Percentiles rank a stretch among this genome's conserved stretches.
Evolutionary conservation across 495 filamentous ascomycete species (phyloP).

Genomic region (Neurospora sp.): DNA sequence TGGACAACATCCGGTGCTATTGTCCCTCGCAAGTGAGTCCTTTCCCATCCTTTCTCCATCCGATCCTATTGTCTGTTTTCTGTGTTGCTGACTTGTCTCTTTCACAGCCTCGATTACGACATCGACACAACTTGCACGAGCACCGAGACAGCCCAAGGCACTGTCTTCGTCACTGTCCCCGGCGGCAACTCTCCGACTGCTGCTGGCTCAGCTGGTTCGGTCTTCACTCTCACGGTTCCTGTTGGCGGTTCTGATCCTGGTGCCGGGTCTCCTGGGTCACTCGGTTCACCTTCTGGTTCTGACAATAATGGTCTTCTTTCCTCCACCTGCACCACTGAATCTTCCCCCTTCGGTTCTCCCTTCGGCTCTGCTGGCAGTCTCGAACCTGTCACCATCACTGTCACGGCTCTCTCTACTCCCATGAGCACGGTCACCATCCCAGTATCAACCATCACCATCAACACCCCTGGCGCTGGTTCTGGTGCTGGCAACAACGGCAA

Average conservation of each 20-base stretch:
- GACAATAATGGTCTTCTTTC: conserved; percentile 15
- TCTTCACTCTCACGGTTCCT: conserved; percentile 17
- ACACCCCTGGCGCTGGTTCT: neutral
- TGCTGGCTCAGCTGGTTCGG: conserved; percentile 7
- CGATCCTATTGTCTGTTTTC: neutral
- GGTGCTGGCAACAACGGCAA: neutral
- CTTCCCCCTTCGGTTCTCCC: conserved; percentile 8
- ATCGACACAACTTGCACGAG: conserved; percentile 15
- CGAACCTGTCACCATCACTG: conserved; percentile 9
- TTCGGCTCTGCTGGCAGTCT: conserved; percentile 7
- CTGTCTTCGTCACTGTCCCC: conserved; percentile 28
- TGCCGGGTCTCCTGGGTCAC: conserved; percentile 4
- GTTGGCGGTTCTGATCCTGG: neutral
- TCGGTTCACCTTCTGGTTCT: conserved; percentile 18
- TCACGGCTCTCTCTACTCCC: conserved; percentile 2
- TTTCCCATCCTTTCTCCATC: neutral
- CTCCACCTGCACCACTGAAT: neutral
- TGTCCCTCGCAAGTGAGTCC: conserved; percentile 16
- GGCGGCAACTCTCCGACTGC: conserved; percentile 1
- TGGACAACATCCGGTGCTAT: conserved; percentile 12
- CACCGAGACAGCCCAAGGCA: conserved; percentile 13
- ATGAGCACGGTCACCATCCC: conserved; percentile 14
- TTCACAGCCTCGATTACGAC: conserved; percentile 1
- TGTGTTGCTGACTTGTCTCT: conserved; percentile 3
- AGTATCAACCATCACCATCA: conserved; percentile 12